Evolutionary conservation across 805 yeast species (phyloP).

Genomic region (Wickerhamiella galacta): DNA sequence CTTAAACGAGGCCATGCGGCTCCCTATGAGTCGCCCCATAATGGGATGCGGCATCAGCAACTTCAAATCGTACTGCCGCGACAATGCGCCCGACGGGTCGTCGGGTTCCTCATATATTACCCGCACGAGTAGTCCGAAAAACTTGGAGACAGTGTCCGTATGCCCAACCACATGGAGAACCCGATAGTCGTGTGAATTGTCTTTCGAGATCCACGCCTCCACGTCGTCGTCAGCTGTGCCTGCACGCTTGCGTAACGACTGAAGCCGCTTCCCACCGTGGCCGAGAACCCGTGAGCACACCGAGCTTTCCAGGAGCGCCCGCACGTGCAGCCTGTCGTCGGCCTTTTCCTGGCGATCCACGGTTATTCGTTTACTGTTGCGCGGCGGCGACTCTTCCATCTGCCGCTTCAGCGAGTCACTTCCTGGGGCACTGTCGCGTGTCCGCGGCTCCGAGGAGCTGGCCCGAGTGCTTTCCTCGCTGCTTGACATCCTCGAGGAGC

Average conservation of each 20-base stretch:
- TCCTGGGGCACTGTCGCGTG: no score
- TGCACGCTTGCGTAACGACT: constrained; percentile 7
- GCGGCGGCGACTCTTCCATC: no score
- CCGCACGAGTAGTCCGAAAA: constrained; percentile 58
- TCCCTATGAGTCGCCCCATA: constrained; percentile 71
- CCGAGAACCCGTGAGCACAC: constrained; percentile 9
- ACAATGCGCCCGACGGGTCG: constrained; percentile 38
- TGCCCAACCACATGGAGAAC: constrained; percentile 59
- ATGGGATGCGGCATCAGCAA: constrained; percentile 60
- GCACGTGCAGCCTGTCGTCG: not conserved
- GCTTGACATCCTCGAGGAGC: no score
- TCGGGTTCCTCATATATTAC: constrained; percentile 50
- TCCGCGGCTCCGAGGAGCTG: no score
- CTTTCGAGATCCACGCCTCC: constrained; percentile 19
- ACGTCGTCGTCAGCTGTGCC: not conserved
- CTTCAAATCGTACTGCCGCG: constrained; percentile 39
- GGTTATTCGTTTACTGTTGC: no score
- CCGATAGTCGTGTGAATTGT: constrained; percentile 47
- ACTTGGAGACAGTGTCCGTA: constrained; percentile 63
- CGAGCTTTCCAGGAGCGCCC: constrained; percentile 3
- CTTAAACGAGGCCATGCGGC: constrained; percentile 52
- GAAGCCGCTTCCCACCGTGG: constrained; percentile 10
- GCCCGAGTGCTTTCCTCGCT: no score
- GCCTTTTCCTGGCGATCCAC: no score
- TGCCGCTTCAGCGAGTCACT: no score